Evolutionary conservation across 1,139 yeast species (phyloP).

Genomic region (Debaryomyces nepalensis): DNA sequence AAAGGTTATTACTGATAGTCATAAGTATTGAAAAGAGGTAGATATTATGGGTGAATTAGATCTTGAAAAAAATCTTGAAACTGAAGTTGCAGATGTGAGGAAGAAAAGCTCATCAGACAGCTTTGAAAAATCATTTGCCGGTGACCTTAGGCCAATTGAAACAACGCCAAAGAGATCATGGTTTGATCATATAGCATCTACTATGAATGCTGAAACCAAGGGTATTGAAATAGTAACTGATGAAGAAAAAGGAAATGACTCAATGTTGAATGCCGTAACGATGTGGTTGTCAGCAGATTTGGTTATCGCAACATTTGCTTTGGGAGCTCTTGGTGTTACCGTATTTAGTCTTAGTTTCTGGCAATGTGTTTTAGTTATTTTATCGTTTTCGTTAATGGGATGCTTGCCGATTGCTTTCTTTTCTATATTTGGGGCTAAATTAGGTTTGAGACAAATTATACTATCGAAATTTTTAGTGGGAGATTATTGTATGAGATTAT

Average conservation of each 20-base stretch:
- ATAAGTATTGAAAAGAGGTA: not conserved
- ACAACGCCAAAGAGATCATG: slow-evolving; percentile 2
- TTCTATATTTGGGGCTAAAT: slow-evolving; percentile 80
- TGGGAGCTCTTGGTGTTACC: slow-evolving; percentile 79
- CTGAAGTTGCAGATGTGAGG: not conserved
- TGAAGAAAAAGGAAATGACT: slow-evolving; percentile 64
- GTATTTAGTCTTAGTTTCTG: slow-evolving; percentile 64
- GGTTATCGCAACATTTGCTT: slow-evolving; percentile 81
- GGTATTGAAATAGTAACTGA: slow-evolving; percentile 74
- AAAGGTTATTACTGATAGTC: not conserved
- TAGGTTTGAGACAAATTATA: slow-evolving; percentile 89
- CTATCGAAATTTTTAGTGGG: slow-evolving; percentile 81
- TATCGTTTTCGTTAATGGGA: slow-evolving; percentile 78
- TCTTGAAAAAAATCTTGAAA: not conserved
- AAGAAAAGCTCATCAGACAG: slow-evolving; percentile 12
- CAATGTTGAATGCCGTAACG: slow-evolving; percentile 72
- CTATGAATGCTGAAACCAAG: slow-evolving; percentile 60
- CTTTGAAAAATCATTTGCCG: slow-evolving; percentile 7
- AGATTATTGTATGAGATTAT: slow-evolving; percentile 71
- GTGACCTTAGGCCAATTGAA: not conserved
- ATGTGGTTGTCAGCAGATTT: slow-evolving; percentile 95
- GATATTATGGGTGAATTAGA: not conserved
- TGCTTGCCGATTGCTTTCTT: slow-evolving; percentile 79
- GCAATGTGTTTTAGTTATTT: slow-evolving; percentile 62
- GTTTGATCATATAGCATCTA: slow-evolving; percentile 4